These are phyloP conservation scores for Botrytis hyacinthi DNA, from an alignment of 2,329 filamentous ascomycete genomes.

Conservation along the genomic window DNA sequence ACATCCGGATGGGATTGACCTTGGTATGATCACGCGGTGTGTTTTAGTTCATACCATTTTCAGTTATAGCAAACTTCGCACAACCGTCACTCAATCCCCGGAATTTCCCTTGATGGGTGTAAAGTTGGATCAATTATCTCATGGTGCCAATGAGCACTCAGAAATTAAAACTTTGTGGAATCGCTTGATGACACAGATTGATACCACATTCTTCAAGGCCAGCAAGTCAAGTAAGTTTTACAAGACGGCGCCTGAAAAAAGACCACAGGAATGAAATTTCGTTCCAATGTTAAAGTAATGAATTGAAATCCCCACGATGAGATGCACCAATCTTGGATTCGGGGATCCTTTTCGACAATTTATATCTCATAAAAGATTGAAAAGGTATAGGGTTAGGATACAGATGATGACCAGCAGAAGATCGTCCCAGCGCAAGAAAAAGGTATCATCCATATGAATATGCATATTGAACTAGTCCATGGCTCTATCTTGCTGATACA, in stretches of 20 bases:
- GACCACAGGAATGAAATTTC: neutral
- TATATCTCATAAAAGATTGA: neutral
- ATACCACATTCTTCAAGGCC: neutral
- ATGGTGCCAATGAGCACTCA: neutral
- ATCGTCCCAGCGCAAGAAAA: neutral
- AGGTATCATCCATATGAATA: neutral
- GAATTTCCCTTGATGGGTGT: conserved; percentile 11
- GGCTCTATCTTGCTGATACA: neutral
- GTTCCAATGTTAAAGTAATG: neutral
- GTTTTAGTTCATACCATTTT: conserved; percentile 5
- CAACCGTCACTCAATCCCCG: conserved; percentile 8
- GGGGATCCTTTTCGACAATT: neutral
- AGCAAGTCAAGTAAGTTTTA: neutral
- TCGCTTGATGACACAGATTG: conserved; percentile 11
- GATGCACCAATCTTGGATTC: neutral
- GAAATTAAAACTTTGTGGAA: conserved; percentile 6
- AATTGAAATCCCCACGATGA: neutral
- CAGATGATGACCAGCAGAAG: neutral
- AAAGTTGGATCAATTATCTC: neutral
- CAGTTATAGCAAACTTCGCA: neutral
- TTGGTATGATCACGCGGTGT: conserved; percentile 13
- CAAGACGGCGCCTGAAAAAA: neutral
- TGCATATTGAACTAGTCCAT: no score
- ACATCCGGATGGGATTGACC: conserved; percentile 13
- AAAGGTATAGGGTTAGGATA: neutral